Base-by-base conservation (phyloP, 768 basidiomycete genomes). In the Phallus indusiatus region DNA sequence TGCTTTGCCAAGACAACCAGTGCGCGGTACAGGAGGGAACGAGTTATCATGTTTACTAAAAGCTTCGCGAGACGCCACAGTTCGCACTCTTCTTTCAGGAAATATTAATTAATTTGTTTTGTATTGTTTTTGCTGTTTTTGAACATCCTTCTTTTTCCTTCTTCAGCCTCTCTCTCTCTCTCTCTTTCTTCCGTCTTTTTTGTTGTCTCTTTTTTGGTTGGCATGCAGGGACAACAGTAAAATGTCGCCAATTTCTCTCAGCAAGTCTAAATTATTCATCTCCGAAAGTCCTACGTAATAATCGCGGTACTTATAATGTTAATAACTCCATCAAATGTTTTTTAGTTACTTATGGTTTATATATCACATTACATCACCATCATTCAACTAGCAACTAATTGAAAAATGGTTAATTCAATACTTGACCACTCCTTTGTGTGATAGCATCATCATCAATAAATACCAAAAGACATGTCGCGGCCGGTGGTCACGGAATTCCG, bases 21-120 rank as follows among this genome's bases (percentile, higher is more conserved):
- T 82, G 16, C 80, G 83, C 46, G 95, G 95, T 1, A 97, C 95
- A 0, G 95, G 95, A 33, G 95, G 95, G 1, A 96, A 86, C 62
- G 83, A 86, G 42, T 74, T 97, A 20, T 82, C 90, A 12, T 71
- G 80, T 11, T 81, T 96, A 51, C 76, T 99, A 60, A 97, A 96
- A 72, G 84, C 88, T 18, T 90, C 90, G 12, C 80, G 95, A 60
- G 94, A 96, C 65, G 89, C 93, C 33, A 98, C 95, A 6, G 67
- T 73, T 57, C 79, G 89, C 10, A 75, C 88, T 10, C 69, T 82
- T 61, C 64, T 88, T 60, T 78, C 73, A 64, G 67, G 70, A 42
- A 73, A 71, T 28, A 59, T 58, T 18, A 52, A 35, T 52, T 59
- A 59, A 48, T 48, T 4, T 16, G 22, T 28, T 21, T n/a, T n/a